Evolutionary conservation across 495 filamentous ascomycete genomes (phyloP).

Genomic region (Tuber indicum): DNA sequence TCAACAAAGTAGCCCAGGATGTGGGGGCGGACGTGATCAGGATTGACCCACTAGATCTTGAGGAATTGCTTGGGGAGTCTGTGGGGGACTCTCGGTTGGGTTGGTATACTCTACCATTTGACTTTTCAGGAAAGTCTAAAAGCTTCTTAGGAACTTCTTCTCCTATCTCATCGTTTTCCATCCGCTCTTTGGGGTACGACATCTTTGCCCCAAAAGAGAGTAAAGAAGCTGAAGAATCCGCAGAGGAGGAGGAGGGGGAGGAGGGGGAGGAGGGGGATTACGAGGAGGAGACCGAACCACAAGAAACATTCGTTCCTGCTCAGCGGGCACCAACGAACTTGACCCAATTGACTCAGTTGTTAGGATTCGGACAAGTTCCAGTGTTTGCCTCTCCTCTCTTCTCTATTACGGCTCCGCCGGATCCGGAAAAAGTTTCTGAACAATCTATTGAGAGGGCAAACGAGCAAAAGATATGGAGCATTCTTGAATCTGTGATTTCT

Average conservation of each 20-base stretch:
- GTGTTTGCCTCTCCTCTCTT: background rate
- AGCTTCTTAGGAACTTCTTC: constrained; percentile 19
- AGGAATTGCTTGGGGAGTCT: constrained; percentile 67
- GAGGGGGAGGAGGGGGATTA: constrained; percentile 47
- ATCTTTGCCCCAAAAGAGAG: constrained; percentile 30
- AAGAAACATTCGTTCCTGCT: constrained; percentile 7
- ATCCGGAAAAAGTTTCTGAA: background rate
- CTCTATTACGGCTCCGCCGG: background rate
- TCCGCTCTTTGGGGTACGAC: constrained; percentile 62
- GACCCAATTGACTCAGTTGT: background rate
- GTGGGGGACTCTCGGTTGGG: constrained; percentile 52
- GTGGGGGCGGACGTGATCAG: constrained; percentile 68
- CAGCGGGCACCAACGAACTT: background rate
- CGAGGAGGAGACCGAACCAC: constrained; percentile 37
- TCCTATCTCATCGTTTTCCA: constrained; percentile 28
- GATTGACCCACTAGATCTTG: constrained; percentile 72
- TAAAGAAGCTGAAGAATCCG: constrained; percentile 42
- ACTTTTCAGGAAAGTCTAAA: constrained; percentile 12
- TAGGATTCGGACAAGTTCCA: background rate
- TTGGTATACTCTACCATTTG: constrained; percentile 15
- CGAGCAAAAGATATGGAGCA: constrained; percentile 40
- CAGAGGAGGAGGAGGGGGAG: constrained; percentile 45
- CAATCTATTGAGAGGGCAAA: constrained; percentile 34
- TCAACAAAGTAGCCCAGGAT: constrained; percentile 54
- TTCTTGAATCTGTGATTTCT: constrained; percentile 43